These are phyloP conservation scores for Babesia microti DNA, from an alignment of 169 alveolate species.

Conservation along the genomic window DNA sequence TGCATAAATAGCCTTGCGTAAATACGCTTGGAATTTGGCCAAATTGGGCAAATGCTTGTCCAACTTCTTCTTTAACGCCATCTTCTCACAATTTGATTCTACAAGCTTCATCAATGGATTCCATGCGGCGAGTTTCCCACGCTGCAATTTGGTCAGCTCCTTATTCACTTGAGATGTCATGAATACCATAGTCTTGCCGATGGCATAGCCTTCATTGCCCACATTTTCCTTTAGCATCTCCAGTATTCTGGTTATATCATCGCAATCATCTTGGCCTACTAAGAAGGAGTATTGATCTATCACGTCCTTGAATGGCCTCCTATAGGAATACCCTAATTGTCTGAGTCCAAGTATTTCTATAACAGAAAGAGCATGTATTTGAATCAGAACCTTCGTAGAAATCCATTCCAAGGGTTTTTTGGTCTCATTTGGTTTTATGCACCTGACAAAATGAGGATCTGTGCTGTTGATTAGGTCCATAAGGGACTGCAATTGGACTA, in stretches of 20 bases:
- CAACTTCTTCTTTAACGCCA: too few relatives aligned
- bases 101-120: constrained; percentile 70
- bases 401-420: constrained; percentile 79
- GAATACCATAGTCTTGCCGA: constrained; percentile 82
- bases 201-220: constrained; percentile 37
- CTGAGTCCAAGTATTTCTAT: constrained; percentile 80
- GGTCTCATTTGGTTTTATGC: constrained; percentile 80
- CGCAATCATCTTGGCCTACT: constrained; percentile 61
- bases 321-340: constrained; percentile 78
- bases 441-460: constrained; percentile 78
- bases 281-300: constrained; percentile 71
- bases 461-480: constrained; percentile 77
- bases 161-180: constrained; percentile 74
- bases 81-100: too few relatives aligned
- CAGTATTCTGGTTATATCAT: constrained; percentile 51
- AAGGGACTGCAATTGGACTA: constrained; percentile 69
- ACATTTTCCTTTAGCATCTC: constrained; percentile 47
- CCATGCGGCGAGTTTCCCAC: constrained; percentile 76
- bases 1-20: too few relatives aligned
- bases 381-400: constrained; percentile 73
- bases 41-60: too few relatives aligned
- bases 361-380: constrained; percentile 79
- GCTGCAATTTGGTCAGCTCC: constrained; percentile 66
- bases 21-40: too few relatives aligned
- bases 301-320: constrained; percentile 73